These are phyloP conservation scores for Selenicereus undatus DNA, from an alignment of 148 eudicot species.

Conservation along the genomic window DNA sequence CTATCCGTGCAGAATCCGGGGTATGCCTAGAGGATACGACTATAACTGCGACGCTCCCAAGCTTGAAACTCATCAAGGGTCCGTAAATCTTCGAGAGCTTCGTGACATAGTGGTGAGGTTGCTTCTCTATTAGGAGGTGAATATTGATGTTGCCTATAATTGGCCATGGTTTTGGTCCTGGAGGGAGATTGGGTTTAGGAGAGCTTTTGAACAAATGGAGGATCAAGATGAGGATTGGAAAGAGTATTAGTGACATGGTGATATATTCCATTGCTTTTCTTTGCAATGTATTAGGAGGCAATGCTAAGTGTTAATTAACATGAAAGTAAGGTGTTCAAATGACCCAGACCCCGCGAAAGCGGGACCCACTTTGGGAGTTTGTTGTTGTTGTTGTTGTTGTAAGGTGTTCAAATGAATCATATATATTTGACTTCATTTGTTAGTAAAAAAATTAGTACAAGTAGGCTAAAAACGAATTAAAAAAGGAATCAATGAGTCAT, in stretches of 20 bases:
- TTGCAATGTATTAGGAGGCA: neutral
- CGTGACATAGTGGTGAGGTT: conserved; percentile 33
- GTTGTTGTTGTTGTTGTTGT: too few species aligned
- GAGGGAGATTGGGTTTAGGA: neutral
- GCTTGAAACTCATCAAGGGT: conserved; percentile 39
- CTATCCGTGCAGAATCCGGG: neutral
- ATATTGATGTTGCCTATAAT: conserved; percentile 35
- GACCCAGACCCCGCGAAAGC: too few species aligned
- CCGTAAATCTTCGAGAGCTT: conserved; percentile 35
- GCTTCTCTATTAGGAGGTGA: conserved; percentile 29
- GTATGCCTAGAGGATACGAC: conserved; percentile 28
- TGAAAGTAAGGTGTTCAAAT: too few species aligned
- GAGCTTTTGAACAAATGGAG: neutral
- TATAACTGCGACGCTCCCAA: conserved; percentile 32
- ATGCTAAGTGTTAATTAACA: too few species aligned
- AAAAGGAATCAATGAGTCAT: too few species aligned
- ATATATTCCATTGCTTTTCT: neutral
- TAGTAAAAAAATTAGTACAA: too few species aligned
- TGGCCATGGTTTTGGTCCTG: conserved; percentile 24
- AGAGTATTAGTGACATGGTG: neutral
- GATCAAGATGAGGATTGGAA: neutral
- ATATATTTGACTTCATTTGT: too few species aligned
- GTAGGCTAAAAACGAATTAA: too few species aligned
- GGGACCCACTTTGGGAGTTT: too few species aligned
- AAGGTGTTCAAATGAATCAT: too few species aligned